Evolutionary conservation across 306 rosid genomes (phyloP).

Genomic region (Dalbergia cochinchinensis): DNA sequence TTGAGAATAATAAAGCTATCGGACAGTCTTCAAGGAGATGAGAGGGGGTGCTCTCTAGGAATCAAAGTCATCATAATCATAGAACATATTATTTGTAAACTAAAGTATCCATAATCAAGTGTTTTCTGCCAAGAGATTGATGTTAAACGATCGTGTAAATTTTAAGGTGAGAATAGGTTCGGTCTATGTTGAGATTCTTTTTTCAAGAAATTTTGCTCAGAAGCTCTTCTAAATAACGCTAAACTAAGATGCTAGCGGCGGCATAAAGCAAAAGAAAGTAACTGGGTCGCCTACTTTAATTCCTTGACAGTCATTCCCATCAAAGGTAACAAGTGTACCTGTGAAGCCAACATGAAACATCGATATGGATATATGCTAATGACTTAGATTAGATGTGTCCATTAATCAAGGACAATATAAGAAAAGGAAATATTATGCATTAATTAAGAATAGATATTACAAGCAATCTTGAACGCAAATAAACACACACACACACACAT

Average conservation of each 20-base stretch:
- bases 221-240: conserved; percentile 18
- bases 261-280: conserved; percentile 28
- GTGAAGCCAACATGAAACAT: conserved; percentile 41
- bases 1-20: no score
- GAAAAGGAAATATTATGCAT: no score
- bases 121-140: no score
- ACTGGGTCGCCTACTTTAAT: not conserved
- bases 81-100: no score
- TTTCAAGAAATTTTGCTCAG: not conserved
- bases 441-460: conserved; percentile 17
- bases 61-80: no score
- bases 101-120: no score
- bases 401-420: no score
- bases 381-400: not conserved
- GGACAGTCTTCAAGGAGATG: no score
- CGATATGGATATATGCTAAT: conserved; percentile 18
- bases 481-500: not conserved
- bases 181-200: conserved; percentile 26
- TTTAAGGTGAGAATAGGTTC: not conserved
- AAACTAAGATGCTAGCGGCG: conserved; percentile 41
- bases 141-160: no score
- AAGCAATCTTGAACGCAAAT: not conserved
- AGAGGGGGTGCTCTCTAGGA: no score
- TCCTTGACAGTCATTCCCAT: not conserved
- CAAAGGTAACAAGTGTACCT: conserved; percentile 19